Percentiles rank a stretch among this genome's conserved stretches.
phyloP scores from a whole-genome alignment of 202 grass and related monocot genomes.

The Hordeum pubiflorum region DNA sequence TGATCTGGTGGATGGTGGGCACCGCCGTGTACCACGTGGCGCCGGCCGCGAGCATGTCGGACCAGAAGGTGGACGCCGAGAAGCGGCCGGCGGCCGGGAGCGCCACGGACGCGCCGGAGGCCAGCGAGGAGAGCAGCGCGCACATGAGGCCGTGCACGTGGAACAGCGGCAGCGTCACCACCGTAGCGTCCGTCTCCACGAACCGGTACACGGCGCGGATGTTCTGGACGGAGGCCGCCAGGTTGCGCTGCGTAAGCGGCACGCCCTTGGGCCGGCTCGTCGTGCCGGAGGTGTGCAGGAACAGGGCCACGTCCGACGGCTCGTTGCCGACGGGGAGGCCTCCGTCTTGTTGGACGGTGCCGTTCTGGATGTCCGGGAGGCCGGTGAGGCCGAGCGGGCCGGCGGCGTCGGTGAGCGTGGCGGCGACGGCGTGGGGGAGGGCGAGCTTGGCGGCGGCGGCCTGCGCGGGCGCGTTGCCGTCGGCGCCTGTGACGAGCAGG shows the following conservation, averaged over 20 bases:
- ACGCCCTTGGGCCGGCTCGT: slow-evolving; percentile 94
- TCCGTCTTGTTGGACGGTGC: neutral
- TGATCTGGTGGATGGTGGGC: slow-evolving; percentile 93
- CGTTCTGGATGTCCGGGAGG: neutral
- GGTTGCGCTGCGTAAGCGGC: slow-evolving; percentile 75
- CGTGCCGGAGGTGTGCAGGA: slow-evolving; percentile 91
- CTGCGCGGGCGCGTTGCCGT: slow-evolving; percentile 55
- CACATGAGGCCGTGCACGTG: slow-evolving; percentile 87
- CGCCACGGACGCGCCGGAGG: slow-evolving; percentile 47
- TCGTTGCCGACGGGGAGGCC: neutral
- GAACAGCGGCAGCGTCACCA: slow-evolving; percentile 75
- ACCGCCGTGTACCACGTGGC: slow-evolving; percentile 96
- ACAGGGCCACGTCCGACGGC: slow-evolving; percentile 51
- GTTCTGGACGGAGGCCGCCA: slow-evolving; percentile 69
- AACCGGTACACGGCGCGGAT: slow-evolving; percentile 62
- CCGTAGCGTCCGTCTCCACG: slow-evolving; percentile 53
- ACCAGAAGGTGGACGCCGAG: slow-evolving; percentile 84
- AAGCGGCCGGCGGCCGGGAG: slow-evolving; percentile 60
- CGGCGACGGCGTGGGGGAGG: slow-evolving; percentile 31
- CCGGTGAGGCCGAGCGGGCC: slow-evolving; percentile 25
- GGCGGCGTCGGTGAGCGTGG: slow-evolving; percentile 21
- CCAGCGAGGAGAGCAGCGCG: slow-evolving; percentile 50
- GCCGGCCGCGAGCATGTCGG: slow-evolving; percentile 46
- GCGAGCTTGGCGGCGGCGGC: slow-evolving; percentile 45
- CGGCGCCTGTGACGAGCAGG: slow-evolving; percentile 48